Conservation (phyloP, 495 filamentous ascomycete species). For the Xanthoparmelia taractica region DNA sequence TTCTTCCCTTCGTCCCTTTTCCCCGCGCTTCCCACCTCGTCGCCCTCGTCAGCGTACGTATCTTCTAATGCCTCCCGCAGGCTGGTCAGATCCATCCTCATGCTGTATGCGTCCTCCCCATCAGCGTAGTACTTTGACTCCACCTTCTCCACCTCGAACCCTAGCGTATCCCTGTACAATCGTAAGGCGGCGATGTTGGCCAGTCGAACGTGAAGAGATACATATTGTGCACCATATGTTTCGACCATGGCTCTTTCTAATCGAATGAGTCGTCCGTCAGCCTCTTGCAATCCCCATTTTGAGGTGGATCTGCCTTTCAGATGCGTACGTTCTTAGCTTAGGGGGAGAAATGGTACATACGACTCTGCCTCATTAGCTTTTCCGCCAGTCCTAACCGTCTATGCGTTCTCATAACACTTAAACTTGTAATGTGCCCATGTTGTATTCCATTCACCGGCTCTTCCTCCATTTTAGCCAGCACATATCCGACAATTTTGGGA, state of each 20-base stretch:
- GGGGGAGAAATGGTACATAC: constrained; percentile 48
- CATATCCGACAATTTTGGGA: constrained; percentile 97
- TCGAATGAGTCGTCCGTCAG: not conserved
- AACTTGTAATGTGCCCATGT: constrained; percentile 92
- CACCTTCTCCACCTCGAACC: constrained; percentile 83
- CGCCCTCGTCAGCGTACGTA: constrained; percentile 46
- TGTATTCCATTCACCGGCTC: constrained; percentile 83
- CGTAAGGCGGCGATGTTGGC: constrained; percentile 84
- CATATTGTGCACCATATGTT: constrained; percentile 81
- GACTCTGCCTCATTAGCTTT: constrained; percentile 91
- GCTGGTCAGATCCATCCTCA: constrained; percentile 73
- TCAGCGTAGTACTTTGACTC: constrained; percentile 97
- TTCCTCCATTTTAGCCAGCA: constrained; percentile 99
- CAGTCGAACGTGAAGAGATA: constrained; percentile 89
- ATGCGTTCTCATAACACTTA: constrained; percentile 96
- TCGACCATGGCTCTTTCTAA: constrained; percentile 94
- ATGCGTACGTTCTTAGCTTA: not conserved
- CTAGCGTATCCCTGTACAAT: constrained; percentile 87
- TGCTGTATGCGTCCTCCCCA: constrained; percentile 91
- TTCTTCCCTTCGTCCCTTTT: constrained; percentile 38
- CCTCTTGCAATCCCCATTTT: not conserved
- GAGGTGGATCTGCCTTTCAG: not conserved
- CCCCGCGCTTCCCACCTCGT: constrained; percentile 46
- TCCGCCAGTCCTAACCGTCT: constrained; percentile 84
- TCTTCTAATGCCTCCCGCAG: constrained; percentile 42